These are phyloP conservation scores for Platanthera guangdongensis DNA, from an alignment of 106 monocot genomes.

Conservation along the genomic window DNA sequence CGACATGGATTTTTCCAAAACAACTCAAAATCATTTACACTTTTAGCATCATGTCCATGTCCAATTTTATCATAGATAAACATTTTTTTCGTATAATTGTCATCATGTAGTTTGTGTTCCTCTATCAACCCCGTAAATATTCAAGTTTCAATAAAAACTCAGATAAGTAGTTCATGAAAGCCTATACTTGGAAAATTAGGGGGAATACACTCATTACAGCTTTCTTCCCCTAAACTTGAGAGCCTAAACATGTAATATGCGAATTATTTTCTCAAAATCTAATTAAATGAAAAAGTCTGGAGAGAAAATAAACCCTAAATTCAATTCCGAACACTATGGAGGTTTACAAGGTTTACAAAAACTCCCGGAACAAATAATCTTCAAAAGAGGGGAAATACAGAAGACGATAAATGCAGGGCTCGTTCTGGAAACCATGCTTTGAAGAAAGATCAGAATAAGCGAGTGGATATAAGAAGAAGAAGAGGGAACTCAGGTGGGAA, in stretches of 20 bases:
- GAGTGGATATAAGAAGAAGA: background rate
- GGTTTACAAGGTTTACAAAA: background rate
- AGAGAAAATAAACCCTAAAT: conserved; percentile 5
- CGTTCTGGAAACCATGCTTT: background rate
- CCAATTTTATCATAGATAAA: background rate
- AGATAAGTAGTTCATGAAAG: background rate
- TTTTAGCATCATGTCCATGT: background rate
- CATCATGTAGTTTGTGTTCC: background rate
- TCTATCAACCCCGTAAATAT: background rate
- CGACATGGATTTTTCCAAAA: too few relatives aligned
- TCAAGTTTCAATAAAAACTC: background rate
- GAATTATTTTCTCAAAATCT: background rate
- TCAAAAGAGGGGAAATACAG: background rate
- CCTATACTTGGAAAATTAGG: background rate
- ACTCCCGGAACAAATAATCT: background rate
- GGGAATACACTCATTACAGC: too few relatives aligned
- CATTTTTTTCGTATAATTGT: background rate
- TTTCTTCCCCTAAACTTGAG: background rate
- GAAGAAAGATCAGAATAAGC: background rate
- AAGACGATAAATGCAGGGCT: background rate
- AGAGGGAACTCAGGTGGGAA: background rate
- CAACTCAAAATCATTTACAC: too few relatives aligned
- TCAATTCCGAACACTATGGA: background rate
- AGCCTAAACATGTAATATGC: background rate
- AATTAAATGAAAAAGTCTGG: background rate